Evolutionary conservation across 2,329 filamentous ascomycete genomes (phyloP), one percentile per base, ranked within the genome.

Genomic region (Penicillium glabrum): DNA sequence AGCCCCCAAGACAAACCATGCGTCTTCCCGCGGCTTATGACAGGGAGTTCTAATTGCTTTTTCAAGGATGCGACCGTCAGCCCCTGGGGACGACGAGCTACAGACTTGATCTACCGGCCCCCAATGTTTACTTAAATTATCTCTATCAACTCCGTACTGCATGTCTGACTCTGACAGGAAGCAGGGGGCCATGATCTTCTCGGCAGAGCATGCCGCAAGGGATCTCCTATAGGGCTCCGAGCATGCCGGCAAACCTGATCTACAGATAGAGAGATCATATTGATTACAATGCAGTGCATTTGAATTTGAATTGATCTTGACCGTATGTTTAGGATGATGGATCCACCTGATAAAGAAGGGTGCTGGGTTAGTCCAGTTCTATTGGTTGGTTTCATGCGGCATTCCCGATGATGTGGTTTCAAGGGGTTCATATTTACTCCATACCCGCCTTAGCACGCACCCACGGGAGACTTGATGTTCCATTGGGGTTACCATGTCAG

Each of bases 111-210:
- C 16, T 2, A 19, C 35, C 13, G 45, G 45, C 27, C n/a, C 35
- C 24, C 29, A 35, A 29, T 49, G n/a, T 35, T 35, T 27, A 21
- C 24, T 33, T 29, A 24, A 33, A 31, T 29, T 14, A 26, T 21
- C 37, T 44, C 26, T 41, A 31, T 51, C 24, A 19, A 39, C 24
- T 33, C 31, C 31, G 35, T 11, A 21, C 43, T 41, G 53, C 46
- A 58, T 60, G 60, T 58, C 52, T 60, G 60, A 60, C 58, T 58
- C 52, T 60, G 60, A 60, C 60, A 60, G 60, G 39, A 60, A 60
- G 58, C 53, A 60, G 58, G 60, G 60, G 58, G 44, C 19, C 37
- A 23, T n/a, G 49, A 57, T 57, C 54, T 54, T 46, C 49, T 46
- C 52, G 46, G 46, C 43, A 51, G 33, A 45, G 46, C 54, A 51